phyloP scores from a whole-genome alignment of 805 yeast genomes.

The Peterozyma xylosa region DNA sequence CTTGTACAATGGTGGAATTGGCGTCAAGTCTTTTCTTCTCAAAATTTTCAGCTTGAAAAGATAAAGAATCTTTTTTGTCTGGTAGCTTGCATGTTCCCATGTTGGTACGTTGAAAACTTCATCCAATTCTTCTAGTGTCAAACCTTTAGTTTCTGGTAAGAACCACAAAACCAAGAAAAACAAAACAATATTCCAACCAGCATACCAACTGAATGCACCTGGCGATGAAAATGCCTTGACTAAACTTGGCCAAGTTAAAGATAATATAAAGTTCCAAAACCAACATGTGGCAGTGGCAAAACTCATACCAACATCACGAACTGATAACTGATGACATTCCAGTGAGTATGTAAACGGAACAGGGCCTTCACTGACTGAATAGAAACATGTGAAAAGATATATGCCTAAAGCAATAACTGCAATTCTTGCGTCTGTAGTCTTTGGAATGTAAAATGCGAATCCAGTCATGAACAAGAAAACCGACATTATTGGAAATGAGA shows the following conservation, averaged over 20 bases:
- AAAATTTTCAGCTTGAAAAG: constrained; percentile 40
- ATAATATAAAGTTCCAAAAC: constrained; percentile 64
- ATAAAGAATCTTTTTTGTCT: constrained; percentile 30
- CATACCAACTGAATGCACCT: constrained; percentile 87
- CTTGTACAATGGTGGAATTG: constrained; percentile 48
- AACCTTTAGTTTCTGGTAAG: constrained; percentile 65
- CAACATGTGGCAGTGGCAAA: constrained; percentile 70
- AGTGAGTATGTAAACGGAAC: constrained; percentile 88
- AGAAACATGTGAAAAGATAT: constrained; percentile 63
- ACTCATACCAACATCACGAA: constrained; percentile 77
- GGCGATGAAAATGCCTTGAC: constrained; percentile 59
- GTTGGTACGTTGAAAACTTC: constrained; percentile 62
- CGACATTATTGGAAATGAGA: constrained; percentile 61
- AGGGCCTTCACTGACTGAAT: constrained; percentile 84
- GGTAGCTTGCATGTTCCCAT: constrained; percentile 44
- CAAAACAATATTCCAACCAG: constrained; percentile 73
- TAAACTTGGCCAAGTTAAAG: constrained; percentile 77
- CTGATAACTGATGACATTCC: constrained; percentile 72
- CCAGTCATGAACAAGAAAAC: constrained; percentile 53
- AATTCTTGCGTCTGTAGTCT: constrained; percentile 37
- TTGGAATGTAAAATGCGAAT: constrained; percentile 65
- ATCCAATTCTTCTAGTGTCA: constrained; percentile 72
- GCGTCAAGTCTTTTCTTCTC: constrained; percentile 33
- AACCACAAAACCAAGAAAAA: constrained; percentile 65
- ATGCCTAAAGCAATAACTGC: constrained; percentile 70